phyloP scores from a whole-genome alignment of 2,329 filamentous ascomycete species.

The Cryphonectria parasitica region DNA sequence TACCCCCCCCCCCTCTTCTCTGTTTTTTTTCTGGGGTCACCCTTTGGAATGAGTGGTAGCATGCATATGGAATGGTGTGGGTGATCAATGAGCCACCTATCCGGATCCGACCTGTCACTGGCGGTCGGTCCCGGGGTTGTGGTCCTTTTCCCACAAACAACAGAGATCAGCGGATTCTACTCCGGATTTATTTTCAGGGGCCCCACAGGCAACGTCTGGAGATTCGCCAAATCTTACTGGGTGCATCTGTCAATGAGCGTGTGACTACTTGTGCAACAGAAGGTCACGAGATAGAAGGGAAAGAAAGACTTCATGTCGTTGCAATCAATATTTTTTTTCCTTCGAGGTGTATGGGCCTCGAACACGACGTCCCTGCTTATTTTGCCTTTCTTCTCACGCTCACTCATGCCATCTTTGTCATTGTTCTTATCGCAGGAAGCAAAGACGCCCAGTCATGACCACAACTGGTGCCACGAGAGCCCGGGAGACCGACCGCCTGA shows the following conservation, averaged over 20 bases:
- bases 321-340: too few relatives aligned
- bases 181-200: neutral
- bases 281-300: neutral
- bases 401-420: neutral
- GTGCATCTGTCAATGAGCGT: neutral
- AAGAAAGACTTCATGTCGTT: neutral
- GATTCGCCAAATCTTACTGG: neutral
- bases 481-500: neutral
- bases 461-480: neutral
- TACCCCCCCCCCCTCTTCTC: too few relatives aligned
- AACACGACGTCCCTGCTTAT: neutral
- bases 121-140: constrained; percentile 5
- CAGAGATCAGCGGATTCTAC: neutral
- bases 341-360: neutral
- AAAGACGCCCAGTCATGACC: neutral
- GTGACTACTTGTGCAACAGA: neutral
- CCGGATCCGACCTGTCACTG: constrained; percentile 7
- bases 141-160: neutral
- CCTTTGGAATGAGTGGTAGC: neutral
- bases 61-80: neutral
- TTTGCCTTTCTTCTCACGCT: neutral
- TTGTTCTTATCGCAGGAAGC: neutral
- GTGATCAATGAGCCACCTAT: neutral
- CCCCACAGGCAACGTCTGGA: neutral
- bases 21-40: neutral